Percentiles rank a stretch among this genome's conserved stretches.
Evolutionary conservation across 441 rosid species (phyloP).

Genomic region (Adansonia grandidieri): DNA sequence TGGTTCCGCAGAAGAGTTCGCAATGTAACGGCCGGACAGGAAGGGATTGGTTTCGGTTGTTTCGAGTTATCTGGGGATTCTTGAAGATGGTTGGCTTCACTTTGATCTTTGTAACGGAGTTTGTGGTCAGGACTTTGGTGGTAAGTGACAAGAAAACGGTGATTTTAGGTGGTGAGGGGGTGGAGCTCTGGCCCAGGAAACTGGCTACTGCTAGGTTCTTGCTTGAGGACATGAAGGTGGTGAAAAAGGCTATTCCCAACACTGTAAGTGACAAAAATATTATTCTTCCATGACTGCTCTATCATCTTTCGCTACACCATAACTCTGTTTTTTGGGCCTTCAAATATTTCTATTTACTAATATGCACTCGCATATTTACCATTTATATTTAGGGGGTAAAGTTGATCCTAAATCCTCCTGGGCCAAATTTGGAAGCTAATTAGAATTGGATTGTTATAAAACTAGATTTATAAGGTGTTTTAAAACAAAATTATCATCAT

Average conservation of each 20-base stretch:
- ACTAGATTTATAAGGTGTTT: neutral
- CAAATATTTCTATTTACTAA: neutral
- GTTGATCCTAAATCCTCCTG: neutral
- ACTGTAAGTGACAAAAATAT: conserved; percentile 38
- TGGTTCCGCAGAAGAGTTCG: neutral
- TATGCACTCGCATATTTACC: neutral
- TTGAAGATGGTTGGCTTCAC: conserved; percentile 45
- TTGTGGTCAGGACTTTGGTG: conserved; percentile 39
- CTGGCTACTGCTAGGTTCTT: conserved; percentile 53
- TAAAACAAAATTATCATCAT: neutral
- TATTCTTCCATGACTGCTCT: too few species aligned
- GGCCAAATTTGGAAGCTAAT: neutral
- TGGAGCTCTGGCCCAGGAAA: conserved; percentile 68
- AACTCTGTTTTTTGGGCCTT: neutral
- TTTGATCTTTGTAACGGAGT: conserved; percentile 42
- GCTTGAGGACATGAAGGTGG: conserved; percentile 56
- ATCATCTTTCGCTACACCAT: neutral
- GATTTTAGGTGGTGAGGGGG: conserved; percentile 59
- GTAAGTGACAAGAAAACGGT: conserved; percentile 50
- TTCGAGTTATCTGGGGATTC: conserved; percentile 20
- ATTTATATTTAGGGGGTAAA: neutral
- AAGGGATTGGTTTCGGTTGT: conserved; percentile 15
- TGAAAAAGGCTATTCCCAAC: conserved; percentile 44
- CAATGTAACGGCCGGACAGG: neutral
- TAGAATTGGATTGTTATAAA: neutral